Conservation (phyloP, 2,329 filamentous ascomycete genomes). For the Phialocephala sp. region DNA sequence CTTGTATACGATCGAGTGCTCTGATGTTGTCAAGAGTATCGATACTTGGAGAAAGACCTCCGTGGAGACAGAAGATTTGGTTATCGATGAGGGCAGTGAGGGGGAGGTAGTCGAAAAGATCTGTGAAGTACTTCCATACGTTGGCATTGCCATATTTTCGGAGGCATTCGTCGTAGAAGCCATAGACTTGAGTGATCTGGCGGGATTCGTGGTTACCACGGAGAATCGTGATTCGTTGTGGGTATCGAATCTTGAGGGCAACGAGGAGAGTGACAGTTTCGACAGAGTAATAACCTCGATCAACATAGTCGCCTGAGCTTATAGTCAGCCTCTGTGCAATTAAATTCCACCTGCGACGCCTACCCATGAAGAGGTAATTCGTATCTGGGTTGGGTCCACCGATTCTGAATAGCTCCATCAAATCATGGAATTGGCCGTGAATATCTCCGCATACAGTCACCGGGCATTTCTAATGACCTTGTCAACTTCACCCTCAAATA, state of each 20-base stretch:
- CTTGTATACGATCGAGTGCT: constrained; percentile 93
- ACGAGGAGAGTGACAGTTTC: constrained; percentile 97
- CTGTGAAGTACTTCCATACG: constrained; percentile 99
- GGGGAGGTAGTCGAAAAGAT: constrained; percentile 98
- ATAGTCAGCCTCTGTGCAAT: constrained; percentile 28
- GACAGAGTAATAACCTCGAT: constrained; percentile 98
- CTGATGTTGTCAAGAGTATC: constrained; percentile 96
- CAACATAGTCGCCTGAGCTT: constrained; percentile 87
- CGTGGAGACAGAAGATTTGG: constrained; percentile 98
- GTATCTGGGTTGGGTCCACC: constrained; percentile 97
- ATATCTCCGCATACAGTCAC: constrained; percentile 99
- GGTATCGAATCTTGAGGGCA: constrained; percentile 97
- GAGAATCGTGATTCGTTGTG: constrained; percentile 96
- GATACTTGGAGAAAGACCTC: constrained; percentile 93
- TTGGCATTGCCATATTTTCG: constrained; percentile 99
- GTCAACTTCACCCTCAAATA: background rate
- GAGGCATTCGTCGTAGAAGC: constrained; percentile 98
- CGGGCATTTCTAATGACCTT: constrained; percentile 79
- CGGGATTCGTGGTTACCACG: constrained; percentile 98
- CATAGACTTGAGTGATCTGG: constrained; percentile 99
- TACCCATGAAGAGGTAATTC: constrained; percentile 99
- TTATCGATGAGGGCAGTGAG: constrained; percentile 98
- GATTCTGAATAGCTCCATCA: constrained; percentile 99
- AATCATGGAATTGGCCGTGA: constrained; percentile 97
- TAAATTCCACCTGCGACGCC: constrained; percentile 60